Conservation (phyloP, 176 grass and related monocot species). For the Raddia distichophylla region DNA sequence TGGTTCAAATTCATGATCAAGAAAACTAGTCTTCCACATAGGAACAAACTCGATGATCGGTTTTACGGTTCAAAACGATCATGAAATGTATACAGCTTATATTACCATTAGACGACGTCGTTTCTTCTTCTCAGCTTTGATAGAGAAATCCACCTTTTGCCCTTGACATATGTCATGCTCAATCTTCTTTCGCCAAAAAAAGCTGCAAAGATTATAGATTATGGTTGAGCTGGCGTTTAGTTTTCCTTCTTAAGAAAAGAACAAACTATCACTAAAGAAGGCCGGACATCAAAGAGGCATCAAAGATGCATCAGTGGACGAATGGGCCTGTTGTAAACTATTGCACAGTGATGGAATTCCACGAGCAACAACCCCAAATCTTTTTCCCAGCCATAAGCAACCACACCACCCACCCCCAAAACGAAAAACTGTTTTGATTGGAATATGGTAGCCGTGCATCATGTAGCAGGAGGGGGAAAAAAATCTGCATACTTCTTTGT, state of each 20-base stretch:
- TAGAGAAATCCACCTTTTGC: constrained; percentile 74
- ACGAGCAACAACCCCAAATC: constrained; percentile 3
- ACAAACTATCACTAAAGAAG: background rate
- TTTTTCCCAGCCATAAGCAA: too few relatives aligned
- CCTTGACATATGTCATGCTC: constrained; percentile 84
- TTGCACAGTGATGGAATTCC: constrained; percentile 11
- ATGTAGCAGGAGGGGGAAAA: background rate
- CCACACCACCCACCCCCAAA: background rate
- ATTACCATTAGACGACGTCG: constrained; percentile 88
- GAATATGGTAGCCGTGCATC: too few relatives aligned
- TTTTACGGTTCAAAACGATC: too few relatives aligned
- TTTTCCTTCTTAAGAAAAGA: constrained; percentile 2
- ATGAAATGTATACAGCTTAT: too few relatives aligned
- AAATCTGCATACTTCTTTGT: constrained; percentile 67
- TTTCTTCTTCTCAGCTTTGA: constrained; percentile 86
- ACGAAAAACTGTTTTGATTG: too few relatives aligned
- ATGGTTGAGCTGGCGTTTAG: background rate
- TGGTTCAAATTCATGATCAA: background rate
- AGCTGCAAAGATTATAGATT: constrained; percentile 43
- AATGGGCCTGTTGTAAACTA: background rate
- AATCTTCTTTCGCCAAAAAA: constrained; percentile 99
- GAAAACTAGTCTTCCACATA: too few relatives aligned
- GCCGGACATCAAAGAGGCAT: background rate
- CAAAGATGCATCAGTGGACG: background rate
- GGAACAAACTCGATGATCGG: too few relatives aligned